Evolutionary conservation across 805 yeast species (phyloP), one percentile per base, ranked within the genome.

Genomic region (Yarrowia osloensis): DNA sequence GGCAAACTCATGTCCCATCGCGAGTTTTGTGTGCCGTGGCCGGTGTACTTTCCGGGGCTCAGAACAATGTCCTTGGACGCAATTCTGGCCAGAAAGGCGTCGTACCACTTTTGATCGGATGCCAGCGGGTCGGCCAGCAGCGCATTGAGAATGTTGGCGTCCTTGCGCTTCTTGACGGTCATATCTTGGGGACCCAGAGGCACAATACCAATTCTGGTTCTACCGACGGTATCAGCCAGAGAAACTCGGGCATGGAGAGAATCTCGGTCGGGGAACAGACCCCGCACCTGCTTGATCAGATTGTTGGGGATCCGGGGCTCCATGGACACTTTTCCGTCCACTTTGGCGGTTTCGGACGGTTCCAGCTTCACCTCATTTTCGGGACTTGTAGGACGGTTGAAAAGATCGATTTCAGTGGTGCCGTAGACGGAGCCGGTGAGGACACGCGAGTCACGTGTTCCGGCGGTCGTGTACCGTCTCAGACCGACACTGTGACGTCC

Each of bases 41-140:
- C 57, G 24, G 72, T 77, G 67, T 73, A 75, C 3, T 65, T 55
- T 21, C 62, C 37, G 4, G 73, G 70, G 29, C 73, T 67, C 7
- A 77, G 71, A n/a, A 76, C 50, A 1, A 72, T 69, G 62, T 76
- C 78, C 67, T 77, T 77, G n/a, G 76, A 66, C 31, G 75, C 70
- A 6, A 75, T 70, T 35, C 79, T 68, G 17, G 69, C 67, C 42
- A 65, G 68, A 29, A 77, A 68, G 3, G 71, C 70, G 24, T 69
- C 67, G 65, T 68, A 70, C 80, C 80, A 77, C 19, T 52, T 40
- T 35, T 70, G 71, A 44, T 75, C 73, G 17, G 73, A 69, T 15
- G 74, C 76, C 13, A 77, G 69, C 9, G 79, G 79, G 42, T 77
- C 80, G 3, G 74, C 73, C 29, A 77, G 69, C 22, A 76, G 67